Evolutionary conservation across 371 early-diverging fungal genomes (phyloP).

Genomic region (Phascolomyces articulosus): DNA sequence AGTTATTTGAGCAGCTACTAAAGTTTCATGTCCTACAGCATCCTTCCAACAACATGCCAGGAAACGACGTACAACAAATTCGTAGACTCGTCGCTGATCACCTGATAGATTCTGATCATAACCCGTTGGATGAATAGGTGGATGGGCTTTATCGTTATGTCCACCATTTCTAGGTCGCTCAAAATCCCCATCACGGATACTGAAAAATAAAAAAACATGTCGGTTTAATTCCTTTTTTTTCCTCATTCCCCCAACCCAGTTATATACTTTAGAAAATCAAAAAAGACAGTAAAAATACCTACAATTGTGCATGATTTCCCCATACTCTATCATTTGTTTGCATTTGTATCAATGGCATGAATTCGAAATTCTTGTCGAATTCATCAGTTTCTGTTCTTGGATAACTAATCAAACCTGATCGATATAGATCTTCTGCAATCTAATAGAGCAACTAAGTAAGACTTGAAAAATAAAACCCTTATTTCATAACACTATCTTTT

Average conservation of each 20-base stretch:
- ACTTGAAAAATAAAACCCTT: neutral
- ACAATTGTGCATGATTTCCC: conserved; percentile 73
- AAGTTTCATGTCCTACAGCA: conserved; percentile 92
- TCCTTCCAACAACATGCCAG: conserved; percentile 95
- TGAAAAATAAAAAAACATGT: conserved; percentile 14
- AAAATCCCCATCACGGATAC: conserved; percentile 79
- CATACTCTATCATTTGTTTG: conserved; percentile 66
- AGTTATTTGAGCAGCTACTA: conserved; percentile 68
- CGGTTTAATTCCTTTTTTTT: no score
- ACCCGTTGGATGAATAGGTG: conserved; percentile 98
- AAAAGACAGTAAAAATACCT: no score
- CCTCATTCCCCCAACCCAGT: no score
- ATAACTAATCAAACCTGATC: conserved; percentile 94
- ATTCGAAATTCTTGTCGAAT: conserved; percentile 82
- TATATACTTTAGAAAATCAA: no score
- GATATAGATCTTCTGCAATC: conserved; percentile 88
- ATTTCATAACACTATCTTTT: neutral
- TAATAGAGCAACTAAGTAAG: conserved; percentile 23
- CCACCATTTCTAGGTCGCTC: conserved; percentile 85
- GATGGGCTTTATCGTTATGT: conserved; percentile 99
- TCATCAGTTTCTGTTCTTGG: conserved; percentile 99
- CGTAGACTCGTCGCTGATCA: conserved; percentile 84
- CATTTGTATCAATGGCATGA: conserved; percentile 66
- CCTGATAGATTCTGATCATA: conserved; percentile 67
- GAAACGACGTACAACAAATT: conserved; percentile 93